phyloP scores from a whole-genome alignment of 2,329 filamentous ascomycete species.

The Penicillium freii region DNA sequence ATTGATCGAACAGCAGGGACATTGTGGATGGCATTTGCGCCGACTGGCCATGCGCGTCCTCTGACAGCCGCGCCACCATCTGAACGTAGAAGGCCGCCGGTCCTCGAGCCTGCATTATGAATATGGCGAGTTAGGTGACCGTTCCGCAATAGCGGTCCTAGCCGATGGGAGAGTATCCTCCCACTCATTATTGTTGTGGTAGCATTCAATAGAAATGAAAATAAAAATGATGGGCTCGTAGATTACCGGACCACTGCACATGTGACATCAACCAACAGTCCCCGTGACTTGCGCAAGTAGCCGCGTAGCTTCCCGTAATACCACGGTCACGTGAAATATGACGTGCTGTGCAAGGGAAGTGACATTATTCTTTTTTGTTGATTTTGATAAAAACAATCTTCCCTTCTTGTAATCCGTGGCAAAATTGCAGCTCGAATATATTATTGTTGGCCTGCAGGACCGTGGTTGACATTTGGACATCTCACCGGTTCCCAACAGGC shows the following conservation, averaged over 20 bases:
- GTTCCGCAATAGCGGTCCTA: conserved; percentile 65
- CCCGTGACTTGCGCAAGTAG: conserved; percentile 37
- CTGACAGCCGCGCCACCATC: conserved; percentile 61
- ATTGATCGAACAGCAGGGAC: conserved; percentile 62
- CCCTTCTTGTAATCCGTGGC: neutral
- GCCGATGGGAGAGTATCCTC: conserved; percentile 72
- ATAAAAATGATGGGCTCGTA: conserved; percentile 8
- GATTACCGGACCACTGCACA: conserved; percentile 14
- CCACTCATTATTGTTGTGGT: conserved; percentile 59
- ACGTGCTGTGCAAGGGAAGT: conserved; percentile 28
- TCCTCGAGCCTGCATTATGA: conserved; percentile 60
- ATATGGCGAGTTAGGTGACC: conserved; percentile 60
- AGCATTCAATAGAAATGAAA: conserved; percentile 35
- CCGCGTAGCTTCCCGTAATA: conserved; percentile 31
- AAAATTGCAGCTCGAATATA: neutral
- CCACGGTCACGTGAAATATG: conserved; percentile 32
- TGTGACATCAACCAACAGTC: conserved; percentile 22
- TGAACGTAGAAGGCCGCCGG: conserved; percentile 66
- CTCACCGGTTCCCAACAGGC: conserved; percentile 12
- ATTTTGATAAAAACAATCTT: neutral
- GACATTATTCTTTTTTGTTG: conserved; percentile 13
- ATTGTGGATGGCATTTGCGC: conserved; percentile 80
- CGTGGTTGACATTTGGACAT: conserved; percentile 8
- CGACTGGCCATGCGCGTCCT: conserved; percentile 72
- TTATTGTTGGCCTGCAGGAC: neutral